Base-by-base conservation (phyloP, 2,329 filamentous ascomycete species). In the Aspergillus quadrilineatus region DNA sequence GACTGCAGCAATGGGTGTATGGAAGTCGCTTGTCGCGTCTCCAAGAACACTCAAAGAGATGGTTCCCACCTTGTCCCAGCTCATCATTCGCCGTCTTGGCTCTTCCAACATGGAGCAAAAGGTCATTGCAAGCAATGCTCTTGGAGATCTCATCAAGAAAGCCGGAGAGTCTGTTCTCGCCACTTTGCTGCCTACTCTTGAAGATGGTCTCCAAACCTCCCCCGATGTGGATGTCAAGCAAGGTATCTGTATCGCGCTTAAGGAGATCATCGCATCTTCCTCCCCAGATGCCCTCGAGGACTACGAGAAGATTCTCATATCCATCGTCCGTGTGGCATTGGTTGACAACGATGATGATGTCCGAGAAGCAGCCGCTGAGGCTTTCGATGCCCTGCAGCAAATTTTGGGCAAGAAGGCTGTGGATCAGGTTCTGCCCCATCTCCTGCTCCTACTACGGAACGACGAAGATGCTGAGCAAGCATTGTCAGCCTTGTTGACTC, bases 51-150 rank as follows among this genome's bases (percentile, higher is more conserved):
- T 99, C 68, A 96, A 96, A 78, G 94, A 99, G 71, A 85, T 99
- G 68, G 89, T 97, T 46, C 93, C 94, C 44, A 97, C 92, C 1
- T 87, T 99, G 59, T 96, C 92, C 5, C 92, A 97, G 72, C 86
- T 99, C 61, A 89, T 99, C 66, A 97, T 99, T 71, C 87, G 90
- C 58, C 89, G 94, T 48, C 84, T 99, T 65, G 94, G 92, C 60
- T 97, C 92, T 73, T 89, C 92, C 45, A 97, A 97, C 70, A 92
- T 96, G 88, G 94, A 99, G 74, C 94, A 99, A 75, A 97, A 97
- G 80, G 89, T 96, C 65, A 99, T 99, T 80, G 94, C 95, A 63
- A 93, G 93, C 73, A 97, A 97, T 73, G 92, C 94, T 48, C 82
- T 99, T 55, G 94, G 94, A 69, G 94, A 99, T 73, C 85, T 99